Conservation (phyloP, 495 filamentous ascomycete species). For the Aspergillus affinis region DNA sequence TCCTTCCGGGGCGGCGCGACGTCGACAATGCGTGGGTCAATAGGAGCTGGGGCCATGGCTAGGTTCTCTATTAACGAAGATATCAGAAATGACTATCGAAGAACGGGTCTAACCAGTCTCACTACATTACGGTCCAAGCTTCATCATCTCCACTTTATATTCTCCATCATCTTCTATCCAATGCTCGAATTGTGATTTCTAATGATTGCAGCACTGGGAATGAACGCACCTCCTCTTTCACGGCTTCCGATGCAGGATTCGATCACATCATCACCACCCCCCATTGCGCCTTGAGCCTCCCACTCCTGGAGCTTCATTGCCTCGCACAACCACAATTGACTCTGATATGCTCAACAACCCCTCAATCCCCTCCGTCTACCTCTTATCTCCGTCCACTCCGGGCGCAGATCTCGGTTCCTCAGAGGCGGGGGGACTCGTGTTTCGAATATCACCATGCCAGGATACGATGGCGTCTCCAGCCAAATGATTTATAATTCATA, state of each 20-base stretch:
- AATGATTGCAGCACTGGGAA: not conserved
- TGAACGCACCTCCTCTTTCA: not conserved
- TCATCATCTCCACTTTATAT: conserved; percentile 7
- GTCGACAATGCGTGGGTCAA: conserved; percentile 59
- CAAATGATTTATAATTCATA: conserved; percentile 15
- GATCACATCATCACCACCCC: conserved; percentile 41
- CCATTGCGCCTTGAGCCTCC: conserved; percentile 22
- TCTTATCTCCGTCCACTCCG: conserved; percentile 18
- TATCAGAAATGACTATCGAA: conserved; percentile 11
- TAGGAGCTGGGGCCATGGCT: conserved; percentile 48
- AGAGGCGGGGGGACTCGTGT: conserved; percentile 1
- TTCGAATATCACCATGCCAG: conserved; percentile 22
- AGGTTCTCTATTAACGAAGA: conserved; percentile 15
- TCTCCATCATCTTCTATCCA: not conserved
- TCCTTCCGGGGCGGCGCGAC: conserved; percentile 61
- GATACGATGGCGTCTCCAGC: conserved; percentile 16
- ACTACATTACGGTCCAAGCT: not conserved
- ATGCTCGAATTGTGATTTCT: not conserved
- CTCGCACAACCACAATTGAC: not conserved
- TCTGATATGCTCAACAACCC: not conserved
- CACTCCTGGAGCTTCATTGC: not conserved
- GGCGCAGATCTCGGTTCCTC: not conserved
- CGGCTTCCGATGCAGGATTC: conserved; percentile 9
- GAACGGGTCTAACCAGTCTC: conserved; percentile 10
- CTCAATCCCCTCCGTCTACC: conserved; percentile 7